Conservation (phyloP, 2,329 filamentous ascomycete species). For the Aspergillus udagawae region DNA sequence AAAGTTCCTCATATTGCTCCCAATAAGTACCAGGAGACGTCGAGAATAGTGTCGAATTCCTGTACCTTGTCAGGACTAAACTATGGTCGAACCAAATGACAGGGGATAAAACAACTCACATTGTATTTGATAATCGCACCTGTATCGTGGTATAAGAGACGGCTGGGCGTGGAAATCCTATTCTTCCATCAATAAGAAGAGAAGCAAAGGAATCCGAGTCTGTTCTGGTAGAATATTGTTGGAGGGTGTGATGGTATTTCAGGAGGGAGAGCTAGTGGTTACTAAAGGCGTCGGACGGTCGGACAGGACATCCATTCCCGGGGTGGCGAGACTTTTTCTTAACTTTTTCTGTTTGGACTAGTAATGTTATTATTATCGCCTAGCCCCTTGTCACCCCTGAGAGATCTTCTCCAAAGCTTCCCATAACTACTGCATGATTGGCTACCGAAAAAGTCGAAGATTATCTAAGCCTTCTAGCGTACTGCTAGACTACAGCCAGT, state of each 20-base stretch:
- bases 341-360: conserved; percentile 6
- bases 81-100: not conserved
- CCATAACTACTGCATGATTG: not conserved
- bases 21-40: conserved; percentile 56
- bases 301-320: conserved; percentile 24
- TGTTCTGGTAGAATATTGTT: not conserved
- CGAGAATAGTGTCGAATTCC: conserved; percentile 47
- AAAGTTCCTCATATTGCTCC: conserved; percentile 62
- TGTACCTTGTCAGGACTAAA: conserved; percentile 16
- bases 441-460: not conserved
- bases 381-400: not conserved
- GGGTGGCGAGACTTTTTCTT: conserved; percentile 31
- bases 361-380: not conserved
- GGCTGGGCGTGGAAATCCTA: not conserved
- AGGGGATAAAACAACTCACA: conserved; percentile 17
- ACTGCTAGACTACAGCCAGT: not conserved
- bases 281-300: conserved; percentile 11
- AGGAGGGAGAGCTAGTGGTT: conserved; percentile 2
- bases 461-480: not conserved
- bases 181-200: not conserved
- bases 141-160: not conserved
- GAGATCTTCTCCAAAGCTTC: not conserved
- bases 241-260: not conserved
- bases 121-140: conserved; percentile 7
- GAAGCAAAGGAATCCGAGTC: not conserved